A percentile compares a stretch with the other conserved stretches of the same genome.
phyloP scores from a whole-genome alignment of 495 filamentous ascomycete genomes.

The Parathielavia hyrcaniae region DNA sequence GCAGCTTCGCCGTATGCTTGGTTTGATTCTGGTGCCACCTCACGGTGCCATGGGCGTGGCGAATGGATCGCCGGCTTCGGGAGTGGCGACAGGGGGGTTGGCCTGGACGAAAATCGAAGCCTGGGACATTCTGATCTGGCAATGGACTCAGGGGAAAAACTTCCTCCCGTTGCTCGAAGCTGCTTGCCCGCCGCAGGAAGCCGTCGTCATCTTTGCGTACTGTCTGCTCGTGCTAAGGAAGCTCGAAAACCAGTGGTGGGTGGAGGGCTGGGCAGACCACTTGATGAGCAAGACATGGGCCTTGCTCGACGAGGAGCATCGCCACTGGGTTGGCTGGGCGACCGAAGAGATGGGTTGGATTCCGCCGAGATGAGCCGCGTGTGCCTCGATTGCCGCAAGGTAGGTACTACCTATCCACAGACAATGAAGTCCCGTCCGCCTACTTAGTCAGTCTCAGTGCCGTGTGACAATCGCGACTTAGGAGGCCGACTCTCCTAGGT shows the following conservation, averaged over 20 bases:
- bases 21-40: background rate
- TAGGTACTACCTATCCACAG: background rate
- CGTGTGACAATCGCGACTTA: no score
- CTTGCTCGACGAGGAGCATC: slow-evolving; percentile 7
- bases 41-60: background rate
- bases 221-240: slow-evolving; percentile 7
- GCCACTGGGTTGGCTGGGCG: slow-evolving; percentile 6
- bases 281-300: slow-evolving; percentile 7
- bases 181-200: slow-evolving; percentile 1
- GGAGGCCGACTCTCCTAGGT: no score
- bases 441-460: no score
- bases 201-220: background rate
- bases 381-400: background rate
- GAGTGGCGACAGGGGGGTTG: background rate
- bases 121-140: slow-evolving; percentile 5
- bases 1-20: slow-evolving; percentile 7
- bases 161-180: slow-evolving; percentile 7
- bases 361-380: background rate
- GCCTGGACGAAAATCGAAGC: slow-evolving; percentile 2
- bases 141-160: slow-evolving; percentile 7
- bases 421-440: no score
- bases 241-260: slow-evolving; percentile 8
- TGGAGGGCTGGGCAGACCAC: slow-evolving; percentile 6
- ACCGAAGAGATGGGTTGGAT: slow-evolving; percentile 9
- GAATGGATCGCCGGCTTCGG: background rate